phyloP scores from a whole-genome alignment of 805 yeast species.

The Priceomyces melissophilus region DNA sequence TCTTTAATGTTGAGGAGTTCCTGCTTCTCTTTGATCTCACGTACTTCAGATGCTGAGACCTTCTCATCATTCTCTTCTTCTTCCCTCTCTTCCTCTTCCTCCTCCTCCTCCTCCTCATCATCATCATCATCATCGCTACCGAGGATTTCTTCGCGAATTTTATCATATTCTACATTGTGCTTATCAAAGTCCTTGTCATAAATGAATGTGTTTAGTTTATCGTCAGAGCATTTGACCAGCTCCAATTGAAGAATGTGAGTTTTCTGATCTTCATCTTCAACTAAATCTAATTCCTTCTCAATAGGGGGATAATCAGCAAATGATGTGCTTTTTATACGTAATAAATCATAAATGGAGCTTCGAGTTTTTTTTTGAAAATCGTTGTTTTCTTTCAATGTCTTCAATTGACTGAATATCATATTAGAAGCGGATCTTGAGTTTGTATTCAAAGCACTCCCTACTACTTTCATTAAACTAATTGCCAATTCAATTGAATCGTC shows the following conservation, averaged over 20 bases:
- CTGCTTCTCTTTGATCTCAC: conserved; percentile 1
- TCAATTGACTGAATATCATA: conserved; percentile 55
- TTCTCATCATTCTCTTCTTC: not conserved
- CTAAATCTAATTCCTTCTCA: conserved; percentile 51
- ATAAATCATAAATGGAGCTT: conserved; percentile 47
- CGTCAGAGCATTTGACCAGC: conserved; percentile 46
- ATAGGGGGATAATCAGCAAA: conserved; percentile 38
- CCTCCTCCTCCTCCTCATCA: conserved; percentile 14
- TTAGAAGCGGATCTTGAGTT: conserved; percentile 44
- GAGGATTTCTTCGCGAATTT: conserved; percentile 42
- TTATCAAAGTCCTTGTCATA: conserved; percentile 50
- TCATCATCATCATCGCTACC: conserved; percentile 29
- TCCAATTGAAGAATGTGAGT: conserved; percentile 56
- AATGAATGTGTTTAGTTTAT: conserved; percentile 47
- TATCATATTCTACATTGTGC: conserved; percentile 47
- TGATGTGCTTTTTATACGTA: conserved; percentile 46
- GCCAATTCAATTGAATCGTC: conserved; percentile 57
- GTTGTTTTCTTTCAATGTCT: conserved; percentile 55
- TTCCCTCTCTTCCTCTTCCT: conserved; percentile 14
- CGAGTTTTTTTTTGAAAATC: conserved; percentile 37
- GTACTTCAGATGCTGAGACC: conserved; percentile 1
- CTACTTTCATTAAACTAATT: conserved; percentile 43
- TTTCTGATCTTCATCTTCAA: conserved; percentile 59
- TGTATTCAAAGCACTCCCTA: conserved; percentile 51
- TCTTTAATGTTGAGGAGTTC: conserved; percentile 46